Evolutionary conservation across 108 stramenopile species (phyloP).

Genomic region (Stephanodiscus minutulus): DNA sequence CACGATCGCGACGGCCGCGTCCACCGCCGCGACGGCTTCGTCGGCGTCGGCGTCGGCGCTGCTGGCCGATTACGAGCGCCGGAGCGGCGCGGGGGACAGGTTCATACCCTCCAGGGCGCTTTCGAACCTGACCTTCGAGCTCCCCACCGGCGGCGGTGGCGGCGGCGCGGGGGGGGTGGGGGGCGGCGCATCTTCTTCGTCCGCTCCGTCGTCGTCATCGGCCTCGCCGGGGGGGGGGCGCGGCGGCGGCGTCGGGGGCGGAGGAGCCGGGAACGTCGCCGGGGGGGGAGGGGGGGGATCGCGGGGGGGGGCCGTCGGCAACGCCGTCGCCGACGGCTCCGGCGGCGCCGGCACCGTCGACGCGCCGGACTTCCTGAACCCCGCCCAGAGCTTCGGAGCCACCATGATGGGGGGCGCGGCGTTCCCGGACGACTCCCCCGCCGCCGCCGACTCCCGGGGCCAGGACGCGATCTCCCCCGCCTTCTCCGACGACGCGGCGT

Average conservation of each 20-base stretch:
- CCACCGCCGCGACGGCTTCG: not conserved
- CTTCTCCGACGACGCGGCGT: slow-evolving; percentile 23
- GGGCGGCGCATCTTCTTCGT: too few relatives aligned
- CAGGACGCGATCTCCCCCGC: slow-evolving; percentile 9
- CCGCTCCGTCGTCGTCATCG: not conserved
- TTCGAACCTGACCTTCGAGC: slow-evolving; percentile 53
- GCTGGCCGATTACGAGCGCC: not conserved
- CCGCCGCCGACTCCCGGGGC: not conserved
- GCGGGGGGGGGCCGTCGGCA: not conserved
- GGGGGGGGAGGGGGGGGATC: not conserved
- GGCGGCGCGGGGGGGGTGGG: too few relatives aligned
- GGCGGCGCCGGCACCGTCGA: not conserved
- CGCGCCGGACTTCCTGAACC: slow-evolving; percentile 8
- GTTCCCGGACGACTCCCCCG: slow-evolving; percentile 3
- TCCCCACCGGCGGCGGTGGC: not conserved
- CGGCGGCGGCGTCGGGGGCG: too few relatives aligned
- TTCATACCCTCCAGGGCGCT: slow-evolving; percentile 82
- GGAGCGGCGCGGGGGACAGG: slow-evolving; percentile 53
- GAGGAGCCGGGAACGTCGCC: not conserved
- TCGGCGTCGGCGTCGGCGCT: too few relatives aligned
- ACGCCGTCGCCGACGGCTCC: not conserved
- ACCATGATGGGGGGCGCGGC: slow-evolving; percentile 36
- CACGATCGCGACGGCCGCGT: not conserved
- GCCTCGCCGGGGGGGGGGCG: not conserved
- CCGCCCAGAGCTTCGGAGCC: slow-evolving; percentile 37